phyloP scores from a whole-genome alignment of 2,329 filamentous ascomycete genomes.

The Lasiodiplodia citricola region DNA sequence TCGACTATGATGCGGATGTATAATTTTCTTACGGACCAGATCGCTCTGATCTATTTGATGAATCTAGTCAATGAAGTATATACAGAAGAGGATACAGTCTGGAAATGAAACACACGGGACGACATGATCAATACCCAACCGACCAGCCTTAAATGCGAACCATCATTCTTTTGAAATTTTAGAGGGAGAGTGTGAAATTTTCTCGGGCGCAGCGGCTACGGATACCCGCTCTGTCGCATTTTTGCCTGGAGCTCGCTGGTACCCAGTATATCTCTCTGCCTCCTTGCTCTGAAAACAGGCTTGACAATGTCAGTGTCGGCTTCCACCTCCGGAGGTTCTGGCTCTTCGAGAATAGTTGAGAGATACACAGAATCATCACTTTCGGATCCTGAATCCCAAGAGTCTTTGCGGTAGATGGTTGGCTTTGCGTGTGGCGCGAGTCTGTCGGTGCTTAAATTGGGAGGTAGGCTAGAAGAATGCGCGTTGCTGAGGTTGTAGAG shows the following conservation, averaged over 20 bases:
- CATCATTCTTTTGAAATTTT: background rate
- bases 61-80: background rate
- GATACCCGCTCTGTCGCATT: background rate
- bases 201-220: background rate
- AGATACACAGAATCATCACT: constrained; percentile 4
- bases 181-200: background rate
- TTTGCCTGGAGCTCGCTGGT: background rate
- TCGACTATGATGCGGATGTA: background rate
- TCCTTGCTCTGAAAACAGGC: background rate
- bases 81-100: background rate
- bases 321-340: constrained; percentile 3
- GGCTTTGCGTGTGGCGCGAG: too few relatives aligned
- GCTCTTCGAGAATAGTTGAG: constrained; percentile 2
- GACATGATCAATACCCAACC: background rate
- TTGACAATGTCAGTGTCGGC: background rate
- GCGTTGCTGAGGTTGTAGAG: constrained; percentile 3
- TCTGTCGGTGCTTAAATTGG: background rate
- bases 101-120: background rate
- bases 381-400: background rate
- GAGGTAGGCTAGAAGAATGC: background rate
- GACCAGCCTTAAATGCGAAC: background rate
- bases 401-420: background rate
- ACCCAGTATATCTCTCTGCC: background rate
- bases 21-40: background rate
- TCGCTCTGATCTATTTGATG: background rate